Percentiles rank a stretch among this genome's conserved stretches.
These are phyloP conservation scores for Sclerotinia trifoliorum DNA, from an alignment of 2,329 filamentous ascomycete genomes.

Conservation along the genomic window DNA sequence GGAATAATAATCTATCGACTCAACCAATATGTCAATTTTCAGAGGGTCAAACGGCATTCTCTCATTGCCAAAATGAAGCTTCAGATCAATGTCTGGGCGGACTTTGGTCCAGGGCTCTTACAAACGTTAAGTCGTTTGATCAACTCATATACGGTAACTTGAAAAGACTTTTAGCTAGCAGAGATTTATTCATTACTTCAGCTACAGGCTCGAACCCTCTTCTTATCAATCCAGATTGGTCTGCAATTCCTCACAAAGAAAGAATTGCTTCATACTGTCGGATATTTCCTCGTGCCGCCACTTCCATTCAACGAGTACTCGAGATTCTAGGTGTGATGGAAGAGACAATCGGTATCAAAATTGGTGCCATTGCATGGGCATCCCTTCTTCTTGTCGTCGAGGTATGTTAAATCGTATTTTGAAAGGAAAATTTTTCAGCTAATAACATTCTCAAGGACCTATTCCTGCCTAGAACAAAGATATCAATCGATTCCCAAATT, in stretches of 20 bases:
- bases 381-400: conserved; percentile 7
- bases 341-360: conserved; percentile 18
- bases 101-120: neutral
- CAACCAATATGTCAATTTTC: too few relatives aligned
- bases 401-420: neutral
- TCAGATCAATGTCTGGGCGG: neutral
- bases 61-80: neutral
- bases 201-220: neutral
- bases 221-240: neutral
- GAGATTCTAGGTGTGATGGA: conserved; percentile 20
- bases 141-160: neutral
- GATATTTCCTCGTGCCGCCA: neutral
- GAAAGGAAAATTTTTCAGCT: neutral
- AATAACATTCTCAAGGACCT: neutral
- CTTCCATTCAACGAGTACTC: conserved; percentile 2
- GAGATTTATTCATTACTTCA: neutral
- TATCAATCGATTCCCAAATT: neutral
- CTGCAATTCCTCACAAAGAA: neutral
- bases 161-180: neutral
- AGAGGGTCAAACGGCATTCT: too few relatives aligned
- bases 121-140: neutral
- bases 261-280: neutral
- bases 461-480: neutral
- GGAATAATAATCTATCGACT: neutral
- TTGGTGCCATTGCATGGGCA: conserved; percentile 20